A percentile compares a stretch with the other conserved stretches of the same genome.
Conservation (phyloP, 345 rosid genomes). For the Populus euphratica region DNA sequence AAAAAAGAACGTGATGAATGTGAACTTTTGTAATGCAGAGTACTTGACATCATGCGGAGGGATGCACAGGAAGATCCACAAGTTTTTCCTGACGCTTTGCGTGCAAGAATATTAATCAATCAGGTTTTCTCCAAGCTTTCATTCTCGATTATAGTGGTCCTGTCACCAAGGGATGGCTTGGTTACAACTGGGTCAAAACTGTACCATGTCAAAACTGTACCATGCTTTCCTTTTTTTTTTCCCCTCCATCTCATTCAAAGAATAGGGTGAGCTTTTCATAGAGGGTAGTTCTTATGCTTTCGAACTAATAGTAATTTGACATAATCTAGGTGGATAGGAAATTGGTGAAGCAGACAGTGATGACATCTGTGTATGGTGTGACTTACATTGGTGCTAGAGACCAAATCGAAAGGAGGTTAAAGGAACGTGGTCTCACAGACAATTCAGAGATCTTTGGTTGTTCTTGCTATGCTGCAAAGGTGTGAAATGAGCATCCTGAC, state of each 20-base stretch:
- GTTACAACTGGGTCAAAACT: not conserved
- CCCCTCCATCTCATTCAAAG: not conserved
- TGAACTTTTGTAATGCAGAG: conserved; percentile 50
- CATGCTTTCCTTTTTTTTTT: not conserved
- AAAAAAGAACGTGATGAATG: not conserved
- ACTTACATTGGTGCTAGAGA: conserved; percentile 94
- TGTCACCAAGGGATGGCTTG: not conserved
- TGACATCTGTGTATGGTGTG: conserved; percentile 99
- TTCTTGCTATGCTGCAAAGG: conserved; percentile 98
- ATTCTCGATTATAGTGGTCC: not conserved
- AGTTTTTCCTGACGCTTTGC: conserved; percentile 61
- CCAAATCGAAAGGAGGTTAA: conserved; percentile 87
- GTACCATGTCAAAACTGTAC: not conserved
- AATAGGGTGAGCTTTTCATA: not conserved
- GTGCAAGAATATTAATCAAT: conserved; percentile 54
- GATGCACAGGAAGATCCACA: conserved; percentile 85
- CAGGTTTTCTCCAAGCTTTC: conserved; percentile 48
- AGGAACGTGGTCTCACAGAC: conserved; percentile 73
- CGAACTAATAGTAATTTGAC: conserved; percentile 19
- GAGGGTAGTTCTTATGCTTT: not conserved
- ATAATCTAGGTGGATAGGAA: conserved; percentile 83
- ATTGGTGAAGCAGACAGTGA: conserved; percentile 98
- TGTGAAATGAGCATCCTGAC: conserved; percentile 25
- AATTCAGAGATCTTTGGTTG: conserved; percentile 54
- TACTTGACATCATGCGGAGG: conserved; percentile 62